Evolutionary conservation across 2,329 filamentous ascomycete genomes (phyloP).

Genomic region (Cladorrhinum sp.): DNA sequence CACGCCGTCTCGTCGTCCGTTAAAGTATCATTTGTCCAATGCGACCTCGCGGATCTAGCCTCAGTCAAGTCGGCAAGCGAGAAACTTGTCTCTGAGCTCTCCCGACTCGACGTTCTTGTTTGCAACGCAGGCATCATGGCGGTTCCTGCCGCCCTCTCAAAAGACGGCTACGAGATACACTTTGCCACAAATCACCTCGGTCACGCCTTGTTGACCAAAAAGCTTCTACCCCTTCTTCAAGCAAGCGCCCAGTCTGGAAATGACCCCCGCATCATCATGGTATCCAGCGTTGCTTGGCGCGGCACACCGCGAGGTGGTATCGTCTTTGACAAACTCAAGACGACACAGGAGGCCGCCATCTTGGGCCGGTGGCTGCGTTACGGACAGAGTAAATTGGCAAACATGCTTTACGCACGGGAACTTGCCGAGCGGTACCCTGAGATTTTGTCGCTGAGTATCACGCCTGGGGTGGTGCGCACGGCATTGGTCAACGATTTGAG

Average conservation of each 20-base stretch:
- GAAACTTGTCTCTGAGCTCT: slow-evolving; percentile 32
- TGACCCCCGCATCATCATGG: slow-evolving; percentile 26
- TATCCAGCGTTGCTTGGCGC: slow-evolving; percentile 17
- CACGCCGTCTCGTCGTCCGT: slow-evolving; percentile 18
- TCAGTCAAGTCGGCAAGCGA: slow-evolving; percentile 42
- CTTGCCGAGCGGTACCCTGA: slow-evolving; percentile 31
- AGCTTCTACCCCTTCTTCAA: slow-evolving; percentile 31
- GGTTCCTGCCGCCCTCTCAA: slow-evolving; percentile 33
- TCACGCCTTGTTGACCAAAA: slow-evolving; percentile 42
- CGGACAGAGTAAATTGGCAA: slow-evolving; percentile 37
- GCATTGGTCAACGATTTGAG: slow-evolving; percentile 18
- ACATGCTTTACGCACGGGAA: slow-evolving; percentile 31
- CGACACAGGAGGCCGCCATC: slow-evolving; percentile 6
- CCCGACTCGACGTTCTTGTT: slow-evolving; percentile 43
- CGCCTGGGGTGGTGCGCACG: slow-evolving; percentile 31
- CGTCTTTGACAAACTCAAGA: slow-evolving; percentile 12
- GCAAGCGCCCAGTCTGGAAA: neutral
- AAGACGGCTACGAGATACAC: slow-evolving; percentile 45
- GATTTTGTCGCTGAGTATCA: slow-evolving; percentile 25
- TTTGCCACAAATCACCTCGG: slow-evolving; percentile 49
- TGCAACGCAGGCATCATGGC: slow-evolving; percentile 47
- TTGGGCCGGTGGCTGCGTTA: slow-evolving; percentile 29
- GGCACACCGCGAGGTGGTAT: slow-evolving; percentile 17
- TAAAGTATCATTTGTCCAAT: slow-evolving; percentile 34
- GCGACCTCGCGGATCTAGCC: slow-evolving; percentile 44